phyloP scores from a whole-genome alignment of 2,329 filamentous ascomycete genomes.

The Colletotrichum noveboracense region DNA sequence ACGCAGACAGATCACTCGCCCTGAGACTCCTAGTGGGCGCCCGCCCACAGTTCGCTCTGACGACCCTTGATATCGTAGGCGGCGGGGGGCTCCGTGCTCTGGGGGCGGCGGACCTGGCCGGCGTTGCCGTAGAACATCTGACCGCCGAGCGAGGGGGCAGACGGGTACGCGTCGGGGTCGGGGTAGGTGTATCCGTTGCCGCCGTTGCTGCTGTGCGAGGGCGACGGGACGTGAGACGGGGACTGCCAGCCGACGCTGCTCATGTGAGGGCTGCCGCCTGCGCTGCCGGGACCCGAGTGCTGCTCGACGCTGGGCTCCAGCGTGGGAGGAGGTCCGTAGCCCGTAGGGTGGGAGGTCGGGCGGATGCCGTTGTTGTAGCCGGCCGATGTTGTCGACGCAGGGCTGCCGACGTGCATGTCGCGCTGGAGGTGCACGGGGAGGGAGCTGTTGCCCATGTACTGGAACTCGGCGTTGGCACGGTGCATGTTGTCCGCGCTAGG shows the following conservation, averaged over 20 bases:
- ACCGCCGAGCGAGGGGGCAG: constrained; percentile 60
- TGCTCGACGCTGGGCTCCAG: constrained; percentile 86
- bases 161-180: constrained; percentile 77
- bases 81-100: constrained; percentile 72
- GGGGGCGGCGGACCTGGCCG: constrained; percentile 70
- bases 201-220: constrained; percentile 63
- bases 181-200: constrained; percentile 77
- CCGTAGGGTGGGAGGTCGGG: constrained; percentile 85
- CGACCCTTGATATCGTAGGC: constrained; percentile 68
- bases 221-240: constrained; percentile 75
- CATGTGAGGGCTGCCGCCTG: constrained; percentile 88
- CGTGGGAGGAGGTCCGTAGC: constrained; percentile 83
- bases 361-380: constrained; percentile 62
- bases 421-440: constrained; percentile 83
- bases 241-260: constrained; percentile 83
- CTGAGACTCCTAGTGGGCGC: constrained; percentile 42
- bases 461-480: constrained; percentile 68
- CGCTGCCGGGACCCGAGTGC: constrained; percentile 70
- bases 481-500: constrained; percentile 74
- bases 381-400: constrained; percentile 69
- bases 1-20: not conserved
- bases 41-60: constrained; percentile 58
- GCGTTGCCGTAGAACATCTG: constrained; percentile 77
- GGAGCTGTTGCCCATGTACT: constrained; percentile 79
- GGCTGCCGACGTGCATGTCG: constrained; percentile 75